phyloP scores from a whole-genome alignment of 1,284 basidiomycete genomes.

The Fistulina hepatica region DNA sequence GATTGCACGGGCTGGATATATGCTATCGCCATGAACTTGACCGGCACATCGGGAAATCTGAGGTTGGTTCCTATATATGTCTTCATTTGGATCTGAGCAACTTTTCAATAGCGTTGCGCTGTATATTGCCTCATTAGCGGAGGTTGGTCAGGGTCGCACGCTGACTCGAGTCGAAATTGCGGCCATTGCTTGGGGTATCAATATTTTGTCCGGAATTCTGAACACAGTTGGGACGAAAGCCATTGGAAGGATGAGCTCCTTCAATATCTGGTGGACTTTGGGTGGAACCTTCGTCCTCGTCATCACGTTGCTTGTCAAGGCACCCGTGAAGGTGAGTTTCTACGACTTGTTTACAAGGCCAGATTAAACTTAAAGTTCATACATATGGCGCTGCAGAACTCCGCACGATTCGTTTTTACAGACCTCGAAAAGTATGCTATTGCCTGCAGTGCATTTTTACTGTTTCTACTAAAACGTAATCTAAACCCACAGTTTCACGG shows the following conservation, averaged over 20 bases:
- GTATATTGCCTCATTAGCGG: conserved; percentile 43
- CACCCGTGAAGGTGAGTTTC: conserved; percentile 36
- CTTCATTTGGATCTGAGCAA: background rate
- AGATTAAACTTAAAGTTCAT: too few species aligned
- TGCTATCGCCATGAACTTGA: conserved; percentile 49
- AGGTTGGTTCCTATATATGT: conserved; percentile 24
- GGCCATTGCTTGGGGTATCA: conserved; percentile 48
- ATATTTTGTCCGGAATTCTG: conserved; percentile 42
- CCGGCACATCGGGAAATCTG: conserved; percentile 49
- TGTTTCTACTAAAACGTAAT: background rate
- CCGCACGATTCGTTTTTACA: conserved; percentile 44
- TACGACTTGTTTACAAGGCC: background rate
- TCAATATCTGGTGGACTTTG: conserved; percentile 54
- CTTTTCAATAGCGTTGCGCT: conserved; percentile 32
- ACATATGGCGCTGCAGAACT: conserved; percentile 38
- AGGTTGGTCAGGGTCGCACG: conserved; percentile 36
- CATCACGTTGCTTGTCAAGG: conserved; percentile 43
- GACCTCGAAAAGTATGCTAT: conserved; percentile 40
- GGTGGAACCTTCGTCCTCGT: conserved; percentile 49
- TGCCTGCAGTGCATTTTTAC: background rate
- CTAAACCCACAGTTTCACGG: conserved; percentile 39
- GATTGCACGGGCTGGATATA: conserved; percentile 52
- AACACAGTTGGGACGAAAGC: conserved; percentile 48
- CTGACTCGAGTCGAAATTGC: conserved; percentile 40
- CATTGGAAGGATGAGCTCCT: conserved; percentile 43